A percentile compares a stretch with the other conserved stretches of the same genome.
Evolutionary conservation across 2,329 filamentous ascomycete genomes (phyloP).

Genomic region (Aureobasidium subglaciale): DNA sequence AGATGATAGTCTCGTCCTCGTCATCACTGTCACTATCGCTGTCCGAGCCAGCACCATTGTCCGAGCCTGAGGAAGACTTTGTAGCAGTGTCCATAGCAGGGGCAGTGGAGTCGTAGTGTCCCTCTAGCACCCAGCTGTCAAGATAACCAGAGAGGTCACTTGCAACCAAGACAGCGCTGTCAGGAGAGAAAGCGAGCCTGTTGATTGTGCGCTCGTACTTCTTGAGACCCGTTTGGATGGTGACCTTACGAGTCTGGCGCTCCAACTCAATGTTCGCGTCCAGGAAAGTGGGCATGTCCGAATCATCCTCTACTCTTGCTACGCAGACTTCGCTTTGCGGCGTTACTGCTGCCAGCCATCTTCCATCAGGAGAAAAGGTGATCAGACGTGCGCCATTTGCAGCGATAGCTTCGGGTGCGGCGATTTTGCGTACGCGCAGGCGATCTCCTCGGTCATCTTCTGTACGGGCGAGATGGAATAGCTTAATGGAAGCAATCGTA

Average conservation of each 20-base stretch:
- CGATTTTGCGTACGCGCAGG: conserved; percentile 64
- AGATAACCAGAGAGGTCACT: conserved; percentile 79
- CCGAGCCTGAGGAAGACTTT: conserved; percentile 24
- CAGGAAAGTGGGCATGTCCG: conserved; percentile 33
- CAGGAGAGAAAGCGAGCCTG: conserved; percentile 68
- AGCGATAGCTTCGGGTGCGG: conserved; percentile 52
- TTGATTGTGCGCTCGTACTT: conserved; percentile 73
- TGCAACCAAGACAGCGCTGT: conserved; percentile 70
- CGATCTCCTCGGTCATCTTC: conserved; percentile 25
- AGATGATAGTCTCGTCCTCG: conserved; percentile 41
- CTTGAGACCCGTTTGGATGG: conserved; percentile 37
- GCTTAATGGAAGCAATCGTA: conserved; percentile 66
- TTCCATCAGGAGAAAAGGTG: conserved; percentile 60
- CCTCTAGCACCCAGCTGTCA: conserved; percentile 74
- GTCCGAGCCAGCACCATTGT: conserved; percentile 24
- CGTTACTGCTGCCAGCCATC: conserved; percentile 57
- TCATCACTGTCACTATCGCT: conserved; percentile 37
- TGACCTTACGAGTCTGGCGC: conserved; percentile 28
- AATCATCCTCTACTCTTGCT: conserved; percentile 40
- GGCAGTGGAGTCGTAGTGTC: conserved; percentile 44
- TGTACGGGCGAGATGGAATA: conserved; percentile 59
- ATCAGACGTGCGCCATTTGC: conserved; percentile 61
- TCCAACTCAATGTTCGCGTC: conserved; percentile 33
- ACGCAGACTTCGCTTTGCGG: conserved; percentile 38
- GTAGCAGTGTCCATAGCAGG: conserved; percentile 32